Conservation (phyloP, 1,139 yeast genomes). For the Taphrina communis region DNA sequence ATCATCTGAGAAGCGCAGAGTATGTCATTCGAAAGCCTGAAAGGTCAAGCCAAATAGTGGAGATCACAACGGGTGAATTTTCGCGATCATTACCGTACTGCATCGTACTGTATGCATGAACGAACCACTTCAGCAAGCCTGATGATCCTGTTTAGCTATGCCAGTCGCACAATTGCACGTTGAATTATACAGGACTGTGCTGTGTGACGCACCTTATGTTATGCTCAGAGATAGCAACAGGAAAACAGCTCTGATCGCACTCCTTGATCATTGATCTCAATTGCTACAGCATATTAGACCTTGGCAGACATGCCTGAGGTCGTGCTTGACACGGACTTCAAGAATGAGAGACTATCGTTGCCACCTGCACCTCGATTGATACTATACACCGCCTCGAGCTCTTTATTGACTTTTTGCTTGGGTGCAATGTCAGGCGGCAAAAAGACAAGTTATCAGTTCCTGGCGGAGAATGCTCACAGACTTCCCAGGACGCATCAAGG, state of each 20-base stretch:
- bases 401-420: constrained; percentile 51
- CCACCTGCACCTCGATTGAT: constrained; percentile 38
- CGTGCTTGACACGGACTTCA: constrained; percentile 3
- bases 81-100: constrained; percentile 13
- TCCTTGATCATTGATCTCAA: background rate
- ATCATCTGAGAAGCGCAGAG: no score
- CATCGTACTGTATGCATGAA: no score
- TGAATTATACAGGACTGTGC: no score
- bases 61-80: background rate
- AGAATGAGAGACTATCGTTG: constrained; percentile 35
- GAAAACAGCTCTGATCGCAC: background rate
- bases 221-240: no score
- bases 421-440: constrained; percentile 71
- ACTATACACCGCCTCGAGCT: constrained; percentile 21
- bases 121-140: no score
- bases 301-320: background rate
- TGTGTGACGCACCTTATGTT: no score
- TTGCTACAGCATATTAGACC: background rate
- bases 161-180: no score
- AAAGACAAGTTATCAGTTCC: constrained; percentile 63
- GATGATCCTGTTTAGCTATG: no score
- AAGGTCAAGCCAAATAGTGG: background rate
- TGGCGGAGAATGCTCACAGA: constrained; percentile 83
- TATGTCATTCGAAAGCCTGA: background rate
- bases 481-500: constrained; percentile 80